Base-by-base conservation (phyloP, 169 alveolate species). In the Perkinsus marinus region DNA sequence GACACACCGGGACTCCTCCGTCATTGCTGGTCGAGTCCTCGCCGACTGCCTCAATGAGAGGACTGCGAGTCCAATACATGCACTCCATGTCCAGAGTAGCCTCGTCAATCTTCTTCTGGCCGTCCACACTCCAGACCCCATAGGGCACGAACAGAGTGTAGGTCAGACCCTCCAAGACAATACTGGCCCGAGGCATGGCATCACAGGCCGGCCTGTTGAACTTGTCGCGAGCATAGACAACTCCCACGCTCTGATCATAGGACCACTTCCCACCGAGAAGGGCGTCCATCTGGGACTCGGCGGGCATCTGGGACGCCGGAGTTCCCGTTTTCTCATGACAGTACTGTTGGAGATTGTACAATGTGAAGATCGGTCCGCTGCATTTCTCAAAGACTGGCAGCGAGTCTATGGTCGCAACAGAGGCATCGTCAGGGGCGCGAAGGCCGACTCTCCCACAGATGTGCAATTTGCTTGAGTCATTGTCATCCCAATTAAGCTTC, bases 1-100 rank as follows among this genome's bases (percentile, higher is more conserved):
- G 96, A 90, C 98, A 96, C 39, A 95, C 94, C 68, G 79, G 79
- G 79, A 57, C 79, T 19, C 79, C 79, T 0, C 79, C 79, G 34
- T 57, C 79, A 30, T 57, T 57, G 79, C 34, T 26, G 34, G 79
- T 57, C 26, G 79, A 57, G 79, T 13, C 34, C 79, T 57, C 79
- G 34, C 79, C 79, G 37, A 19, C 79, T 2, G 79, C 79, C 79
- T 57, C 79, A 7, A 57, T 26, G 36, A 57, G 34, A 30, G 79
- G 34, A 57, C 79, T 57, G 26, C 79, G 26, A 19, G 79, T 57
- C 79, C 79, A 57, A 30, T 57, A 57, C 79, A 57, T 2, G 22
- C 79, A 57, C 34, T 57, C 79, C 36, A 2, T 57, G 34, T 57
- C 22, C 26, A 57, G 22, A 2, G 79, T 57, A 5, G 79, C 79